phyloP scores from a whole-genome alignment of 2,329 filamentous ascomycete species.

The Huntiella moniliformis region DNA sequence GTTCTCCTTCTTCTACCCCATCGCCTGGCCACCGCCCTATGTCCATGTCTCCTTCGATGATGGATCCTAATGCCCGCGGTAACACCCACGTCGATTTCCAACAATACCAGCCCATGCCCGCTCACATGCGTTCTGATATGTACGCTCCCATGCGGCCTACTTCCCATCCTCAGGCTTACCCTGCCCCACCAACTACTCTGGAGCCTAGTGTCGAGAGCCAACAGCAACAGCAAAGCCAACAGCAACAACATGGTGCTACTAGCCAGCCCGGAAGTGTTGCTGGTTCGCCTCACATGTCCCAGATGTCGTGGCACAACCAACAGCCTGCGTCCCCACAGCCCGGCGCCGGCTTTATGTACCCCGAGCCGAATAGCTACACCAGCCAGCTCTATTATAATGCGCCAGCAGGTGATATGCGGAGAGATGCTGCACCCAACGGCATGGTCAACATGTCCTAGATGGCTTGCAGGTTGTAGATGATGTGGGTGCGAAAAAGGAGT shows the following conservation, averaged over 20 bases:
- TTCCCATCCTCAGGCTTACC: conserved; percentile 68
- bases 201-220: conserved; percentile 64
- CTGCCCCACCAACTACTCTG: conserved; percentile 56
- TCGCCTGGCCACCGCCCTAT: conserved; percentile 64
- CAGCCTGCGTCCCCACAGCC: conserved; percentile 38
- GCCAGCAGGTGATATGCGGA: conserved; percentile 24
- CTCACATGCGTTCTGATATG: conserved; percentile 62
- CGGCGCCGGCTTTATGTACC: conserved; percentile 44
- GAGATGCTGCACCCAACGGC: conserved; percentile 15
- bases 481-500: too few species aligned
- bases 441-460: conserved; percentile 17
- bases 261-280: conserved; percentile 47
- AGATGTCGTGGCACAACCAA: conserved; percentile 52
- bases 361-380: conserved; percentile 60
- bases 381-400: conserved; percentile 51
- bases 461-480: background rate
- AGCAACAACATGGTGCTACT: conserved; percentile 25
- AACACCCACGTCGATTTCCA: conserved; percentile 32
- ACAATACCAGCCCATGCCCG: conserved; percentile 58
- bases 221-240: conserved; percentile 30
- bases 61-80: conserved; percentile 2
- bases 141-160: conserved; percentile 50
- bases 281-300: conserved; percentile 71
- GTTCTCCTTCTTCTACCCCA: conserved; percentile 59
- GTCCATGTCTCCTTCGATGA: conserved; percentile 58